Evolutionary conservation across 768 basidiomycete species (phyloP).

Genomic region (Polyporus arcularius): DNA sequence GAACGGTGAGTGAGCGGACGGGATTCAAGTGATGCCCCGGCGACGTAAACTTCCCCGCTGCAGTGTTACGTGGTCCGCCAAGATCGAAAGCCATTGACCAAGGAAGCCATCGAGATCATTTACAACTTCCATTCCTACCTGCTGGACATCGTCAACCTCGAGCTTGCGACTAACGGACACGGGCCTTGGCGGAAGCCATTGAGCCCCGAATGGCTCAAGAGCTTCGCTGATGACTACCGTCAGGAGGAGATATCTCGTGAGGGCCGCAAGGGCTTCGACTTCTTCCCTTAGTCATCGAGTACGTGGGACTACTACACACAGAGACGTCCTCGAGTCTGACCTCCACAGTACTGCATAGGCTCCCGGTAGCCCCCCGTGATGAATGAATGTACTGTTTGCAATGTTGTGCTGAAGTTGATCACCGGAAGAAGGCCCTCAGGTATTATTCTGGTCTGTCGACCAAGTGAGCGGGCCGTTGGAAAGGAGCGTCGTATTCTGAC

Average conservation of each 20-base stretch:
- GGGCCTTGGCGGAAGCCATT: constrained; percentile 10
- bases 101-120: constrained; percentile 23
- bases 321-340: not conserved
- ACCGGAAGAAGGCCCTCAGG: too few relatives aligned
- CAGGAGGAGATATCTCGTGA: constrained; percentile 15
- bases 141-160: constrained; percentile 11
- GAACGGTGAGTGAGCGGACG: constrained; percentile 6
- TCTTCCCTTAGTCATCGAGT: not conserved
- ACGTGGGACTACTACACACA: not conserved
- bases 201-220: constrained; percentile 19
- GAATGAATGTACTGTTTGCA: too few relatives aligned
- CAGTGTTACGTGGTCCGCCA: constrained; percentile 23
- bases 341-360: too few relatives aligned
- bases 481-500: too few relatives aligned
- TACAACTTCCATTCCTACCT: constrained; percentile 22
- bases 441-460: too few relatives aligned
- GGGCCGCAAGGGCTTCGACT: constrained; percentile 13
- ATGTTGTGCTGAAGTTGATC: too few relatives aligned
- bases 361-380: too few relatives aligned
- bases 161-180: constrained; percentile 11
- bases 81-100: constrained; percentile 24
- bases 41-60: not conserved
- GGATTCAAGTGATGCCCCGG: too few relatives aligned
- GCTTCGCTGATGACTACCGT: constrained; percentile 21
- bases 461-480: too few relatives aligned